Conservation (phyloP, 148 eudicot genomes). For the Persicaria tinctoria region DNA sequence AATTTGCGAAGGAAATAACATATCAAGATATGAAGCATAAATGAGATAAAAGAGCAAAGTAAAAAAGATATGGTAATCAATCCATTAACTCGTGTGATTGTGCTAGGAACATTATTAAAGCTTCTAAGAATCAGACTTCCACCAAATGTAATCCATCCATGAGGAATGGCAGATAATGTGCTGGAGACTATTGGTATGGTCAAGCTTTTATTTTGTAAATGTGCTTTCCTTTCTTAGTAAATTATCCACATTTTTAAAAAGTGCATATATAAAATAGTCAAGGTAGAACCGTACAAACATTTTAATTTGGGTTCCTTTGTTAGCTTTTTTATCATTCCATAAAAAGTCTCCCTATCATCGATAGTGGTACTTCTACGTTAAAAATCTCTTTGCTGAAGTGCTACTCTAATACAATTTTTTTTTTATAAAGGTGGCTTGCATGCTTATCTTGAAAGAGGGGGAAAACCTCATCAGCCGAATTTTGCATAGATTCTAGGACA, state of each 20-base stretch:
- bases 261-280: not conserved
- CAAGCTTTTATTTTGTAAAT: no score
- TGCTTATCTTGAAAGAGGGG: not conserved
- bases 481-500: not conserved
- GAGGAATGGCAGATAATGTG: no score
- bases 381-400: not conserved
- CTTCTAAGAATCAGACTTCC: not conserved
- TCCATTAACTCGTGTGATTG: not conserved
- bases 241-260: no score
- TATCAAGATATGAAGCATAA: constrained; percentile 1
- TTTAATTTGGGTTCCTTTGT: not conserved
- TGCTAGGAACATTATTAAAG: no score
- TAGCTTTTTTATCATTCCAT: not conserved
- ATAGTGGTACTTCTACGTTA: not conserved
- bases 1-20: not conserved
- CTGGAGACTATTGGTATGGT: no score
- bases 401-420: not conserved
- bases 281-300: not conserved
- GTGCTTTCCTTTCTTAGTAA: no score
- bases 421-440: not conserved
- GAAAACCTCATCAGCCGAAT: not conserved
- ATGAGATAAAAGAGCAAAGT: not conserved
- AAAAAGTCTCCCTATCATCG: not conserved
- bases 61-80: not conserved
- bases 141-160: not conserved